Base-by-base conservation (phyloP, 108 stramenopile species). In the Seminavis robusta region DNA sequence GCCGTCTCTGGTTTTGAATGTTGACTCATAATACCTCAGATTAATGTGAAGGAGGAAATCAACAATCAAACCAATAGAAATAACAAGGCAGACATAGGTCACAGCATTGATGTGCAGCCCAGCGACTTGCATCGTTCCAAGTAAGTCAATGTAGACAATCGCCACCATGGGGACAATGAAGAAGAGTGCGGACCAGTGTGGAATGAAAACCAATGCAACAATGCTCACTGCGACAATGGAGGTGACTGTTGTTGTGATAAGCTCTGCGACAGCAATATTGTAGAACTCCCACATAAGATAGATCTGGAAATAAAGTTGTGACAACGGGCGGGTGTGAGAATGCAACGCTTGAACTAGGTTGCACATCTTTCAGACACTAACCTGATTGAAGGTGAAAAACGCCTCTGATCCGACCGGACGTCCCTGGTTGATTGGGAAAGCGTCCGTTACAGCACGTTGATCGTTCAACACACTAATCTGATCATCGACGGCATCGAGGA, bases 201-300 rank as follows among this genome's bases (percentile, higher is more conserved):
- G 71, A 17, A 72, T 43, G 24, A 65, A 53, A 7, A 72, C 10
- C 24, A 63, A 11, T n/a, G 71, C 26, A 0, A 72, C 21, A 11
- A 54, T 24, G 9, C 58, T 44, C 15, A 72, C 71, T 5, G 55
- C 43, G 16, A 31, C n/a, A 25, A 72, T 47, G 1, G 56, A 56
- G 16, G 52, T 27, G n/a, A n/a, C n/a, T n/a, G n/a, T n/a, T n/a
- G n/a, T n/a, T n/a, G n/a, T n/a, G n/a, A n/a, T n/a, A n/a, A 65
- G 41, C 41, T 72, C 63, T 9, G 27, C 38, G 11, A 49, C 52
- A n/a, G 57, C 56, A 3, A 40, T 54, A 23, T 40, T 38, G 33
- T 63, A 74, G 34, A 68, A 59, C 47, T 69, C 56, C 68, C 74
- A 69, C n/a, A n/a, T n/a, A n/a, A n/a, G n/a, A n/a, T n/a, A n/a